Percentiles rank a stretch among this genome's conserved stretches.
Evolutionary conservation across 2,329 filamentous ascomycete species (phyloP).

Genomic region (Coniella vitis): DNA sequence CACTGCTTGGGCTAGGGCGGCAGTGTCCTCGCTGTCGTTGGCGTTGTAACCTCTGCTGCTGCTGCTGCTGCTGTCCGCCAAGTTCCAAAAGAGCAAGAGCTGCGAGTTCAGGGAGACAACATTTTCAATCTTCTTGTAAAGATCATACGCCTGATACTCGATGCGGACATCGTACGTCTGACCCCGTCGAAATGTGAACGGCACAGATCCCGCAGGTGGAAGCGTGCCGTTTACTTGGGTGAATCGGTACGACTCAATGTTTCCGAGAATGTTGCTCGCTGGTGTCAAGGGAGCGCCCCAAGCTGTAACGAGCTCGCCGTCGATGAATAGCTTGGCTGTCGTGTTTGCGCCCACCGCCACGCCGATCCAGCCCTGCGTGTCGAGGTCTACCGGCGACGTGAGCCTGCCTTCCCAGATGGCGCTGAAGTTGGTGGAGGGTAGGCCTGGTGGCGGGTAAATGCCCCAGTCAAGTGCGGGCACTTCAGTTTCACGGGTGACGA

Average conservation of each 20-base stretch:
- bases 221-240: constrained; percentile 29
- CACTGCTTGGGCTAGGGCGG: constrained; percentile 27
- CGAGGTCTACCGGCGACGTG: constrained; percentile 27
- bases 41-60: too few species aligned
- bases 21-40: constrained; percentile 15
- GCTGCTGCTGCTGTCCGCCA: constrained; percentile 27
- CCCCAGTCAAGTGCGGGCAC: constrained; percentile 36
- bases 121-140: constrained; percentile 32
- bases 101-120: constrained; percentile 34
- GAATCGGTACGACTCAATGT: constrained; percentile 33
- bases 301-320: constrained; percentile 23
- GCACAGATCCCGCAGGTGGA: constrained; percentile 28
- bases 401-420: constrained; percentile 35
- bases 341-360: constrained; percentile 34
- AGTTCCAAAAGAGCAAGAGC: constrained; percentile 38
- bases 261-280: constrained; percentile 30
- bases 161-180: constrained; percentile 30
- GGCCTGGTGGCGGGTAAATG: constrained; percentile 33
- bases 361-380: constrained; percentile 35
- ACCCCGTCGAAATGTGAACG: constrained; percentile 31
- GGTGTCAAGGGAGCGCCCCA: constrained; percentile 22
- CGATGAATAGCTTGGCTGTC: constrained; percentile 31
- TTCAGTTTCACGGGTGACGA: constrained; percentile 25
- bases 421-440: constrained; percentile 38
- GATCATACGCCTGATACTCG: constrained; percentile 36